Base-by-base conservation (phyloP, 352 stramenopile species). In the Globisporangium emineosum region DNA sequence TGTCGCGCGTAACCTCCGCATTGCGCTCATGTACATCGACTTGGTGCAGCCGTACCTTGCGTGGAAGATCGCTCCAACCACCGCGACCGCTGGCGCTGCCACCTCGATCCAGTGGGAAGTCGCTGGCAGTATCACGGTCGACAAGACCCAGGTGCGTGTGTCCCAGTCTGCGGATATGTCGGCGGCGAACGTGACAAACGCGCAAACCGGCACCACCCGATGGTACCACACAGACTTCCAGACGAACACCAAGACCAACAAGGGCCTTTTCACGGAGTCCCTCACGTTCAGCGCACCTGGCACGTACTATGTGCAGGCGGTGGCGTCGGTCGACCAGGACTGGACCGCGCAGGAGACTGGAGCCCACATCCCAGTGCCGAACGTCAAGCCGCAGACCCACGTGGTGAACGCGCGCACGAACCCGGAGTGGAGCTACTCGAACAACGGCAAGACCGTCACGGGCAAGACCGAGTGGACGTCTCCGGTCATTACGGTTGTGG, bases 31-130 rank as follows among this genome's bases (percentile, higher is more conserved):
- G 19, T 89, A 95, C 42, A 91, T 97, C 47, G 96, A 99, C 66
- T 54, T 98, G 5, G 88, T 98, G 12, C 83, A 98, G 71, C 96
- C 96, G 2, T 98, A 98, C 68, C 67, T 98, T 9, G 12, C 70
- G 5, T 90, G 76, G 81, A 83, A 73, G 53, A 67, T 15, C 1
- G 62, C 57, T 9, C 78, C 76, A 5, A 35, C 29, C 17, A 75
- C 58, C 1, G 57, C 57, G 2, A 67, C 54, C 0, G 56, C 53
- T 0, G 58, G 61, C 0, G 51, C 62, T 9, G 47, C 72, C 6
- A 66, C 64, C 9, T 68, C 49, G 17, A 71, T 91, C 32, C 60
- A 67, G 40, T 91, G 82, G 82, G 82, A 91, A 37, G 75, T 89
- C 7, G 61, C 75, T 2, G 80, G 82, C 12, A 74, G 70, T 8